Conservation (phyloP, 768 basidiomycete species). For the Jaapia argillacea region DNA sequence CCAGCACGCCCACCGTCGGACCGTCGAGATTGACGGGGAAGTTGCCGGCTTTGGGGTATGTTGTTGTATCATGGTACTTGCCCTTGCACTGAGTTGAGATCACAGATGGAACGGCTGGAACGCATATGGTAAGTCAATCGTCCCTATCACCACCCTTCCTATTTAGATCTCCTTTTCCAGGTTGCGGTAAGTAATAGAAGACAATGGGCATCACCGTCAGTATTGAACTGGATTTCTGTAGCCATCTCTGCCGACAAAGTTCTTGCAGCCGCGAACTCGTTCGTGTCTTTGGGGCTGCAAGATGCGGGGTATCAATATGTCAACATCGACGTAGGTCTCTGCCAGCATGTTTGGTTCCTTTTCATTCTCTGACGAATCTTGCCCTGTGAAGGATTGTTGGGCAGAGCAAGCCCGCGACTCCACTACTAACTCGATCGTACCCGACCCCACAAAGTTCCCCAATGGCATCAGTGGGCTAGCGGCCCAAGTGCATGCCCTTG, state of each 20-base stretch:
- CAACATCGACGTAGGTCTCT: constrained; percentile 35
- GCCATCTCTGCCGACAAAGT: constrained; percentile 36
- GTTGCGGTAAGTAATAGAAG: too few relatives aligned
- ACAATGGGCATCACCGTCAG: too few relatives aligned
- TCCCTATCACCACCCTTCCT: too few relatives aligned
- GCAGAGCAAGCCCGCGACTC: constrained; percentile 28
- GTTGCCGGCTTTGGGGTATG: constrained; percentile 37
- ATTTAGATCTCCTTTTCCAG: too few relatives aligned
- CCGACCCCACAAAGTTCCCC: constrained; percentile 44
- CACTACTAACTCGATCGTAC: constrained; percentile 30
- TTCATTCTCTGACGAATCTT: too few relatives aligned
- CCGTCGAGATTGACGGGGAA: constrained; percentile 31
- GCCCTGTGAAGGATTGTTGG: constrained; percentile 38
- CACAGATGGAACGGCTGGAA: constrained; percentile 45
- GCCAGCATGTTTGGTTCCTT: too few relatives aligned
- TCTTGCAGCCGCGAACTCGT: constrained; percentile 34
- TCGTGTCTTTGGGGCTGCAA: constrained; percentile 36
- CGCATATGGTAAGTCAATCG: too few relatives aligned
- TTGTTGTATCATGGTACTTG: background rate
- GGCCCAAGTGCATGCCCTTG: constrained; percentile 32
- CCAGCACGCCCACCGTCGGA: constrained; percentile 27
- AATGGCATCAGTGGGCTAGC: constrained; percentile 38
- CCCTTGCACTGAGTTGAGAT: background rate
- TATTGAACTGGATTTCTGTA: constrained; percentile 6
- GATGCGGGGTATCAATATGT: constrained; percentile 40